Base-by-base conservation (phyloP, 2,329 filamentous ascomycete genomes). In the Alternaria gansuensis region DNA sequence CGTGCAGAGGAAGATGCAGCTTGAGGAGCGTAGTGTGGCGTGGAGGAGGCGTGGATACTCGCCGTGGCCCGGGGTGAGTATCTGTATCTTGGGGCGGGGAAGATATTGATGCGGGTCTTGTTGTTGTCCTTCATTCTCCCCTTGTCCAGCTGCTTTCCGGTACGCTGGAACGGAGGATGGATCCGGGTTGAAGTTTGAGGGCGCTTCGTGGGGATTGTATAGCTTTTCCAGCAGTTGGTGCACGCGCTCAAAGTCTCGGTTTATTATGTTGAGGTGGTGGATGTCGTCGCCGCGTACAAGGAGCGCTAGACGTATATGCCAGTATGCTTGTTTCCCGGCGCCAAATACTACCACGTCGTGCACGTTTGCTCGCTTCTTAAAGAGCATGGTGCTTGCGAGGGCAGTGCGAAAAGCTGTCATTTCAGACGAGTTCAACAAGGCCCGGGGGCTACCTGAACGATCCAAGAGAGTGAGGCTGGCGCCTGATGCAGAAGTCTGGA, bases 1-100 rank as follows among this genome's bases (percentile, higher is more conserved):
- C 1, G 93, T 97, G 65, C 92, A 96, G 79, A 92, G 94, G 79
- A 96, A 95, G 36, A 98, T 90, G 9, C 91, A 89, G 69, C 95
- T 91, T 0, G 91, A 87, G 8, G 85, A 86, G 36, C 87, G 82
- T 50, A 97, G 82, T 49, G 92, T 86, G 36, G 90, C 85, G 69
- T 89, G 89, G 34, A 93, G 78, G 21, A 95, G 80, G 1, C 91
- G 81, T 2, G 81, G 77, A 69, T 87, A 88, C 65, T 88, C 93
- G 55, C 85, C 87, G 65, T 94, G 94, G 1, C 85, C 82, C 0
- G 88, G 88, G 5, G 91, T 93, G 33, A 89, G 76, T 44, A 87
- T 84, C 31, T 86, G 86, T 69, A 95, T 93, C 66, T 91, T 88
- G 26, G 70, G 78, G 5, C 73, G 67, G 0, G 66, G 59, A 13